Evolutionary conservation across 345 rosid genomes (phyloP).

Genomic region (Sapria himalayana): DNA sequence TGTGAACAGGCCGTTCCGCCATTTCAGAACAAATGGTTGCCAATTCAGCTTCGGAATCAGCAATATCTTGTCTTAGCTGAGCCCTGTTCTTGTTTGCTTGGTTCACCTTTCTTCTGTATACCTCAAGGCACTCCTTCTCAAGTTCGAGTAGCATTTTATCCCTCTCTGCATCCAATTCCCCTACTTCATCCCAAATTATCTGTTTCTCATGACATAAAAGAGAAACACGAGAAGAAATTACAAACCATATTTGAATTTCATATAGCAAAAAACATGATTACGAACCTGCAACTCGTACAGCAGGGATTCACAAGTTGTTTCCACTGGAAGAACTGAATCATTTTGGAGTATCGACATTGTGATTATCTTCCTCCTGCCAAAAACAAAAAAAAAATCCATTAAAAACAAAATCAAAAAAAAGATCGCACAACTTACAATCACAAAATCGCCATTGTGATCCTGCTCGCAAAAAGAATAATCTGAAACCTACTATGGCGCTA

Average conservation of each 20-base stretch:
- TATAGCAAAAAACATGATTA: background rate
- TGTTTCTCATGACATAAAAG: conserved; percentile 9
- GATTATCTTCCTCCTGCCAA: conserved; percentile 12
- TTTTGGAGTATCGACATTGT: conserved; percentile 28
- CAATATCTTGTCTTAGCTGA: conserved; percentile 62
- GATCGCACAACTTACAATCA: no score
- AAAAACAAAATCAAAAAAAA: no score
- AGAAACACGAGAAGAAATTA: background rate
- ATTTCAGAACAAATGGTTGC: conserved; percentile 74
- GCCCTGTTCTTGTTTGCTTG: conserved; percentile 69
- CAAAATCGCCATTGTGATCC: no score
- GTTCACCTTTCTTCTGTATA: conserved; percentile 83
- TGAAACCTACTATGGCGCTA: no score
- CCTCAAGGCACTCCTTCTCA: conserved; percentile 86
- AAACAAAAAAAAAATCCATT: no score
- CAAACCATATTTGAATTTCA: background rate
- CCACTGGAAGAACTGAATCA: conserved; percentile 35
- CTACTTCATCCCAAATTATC: conserved; percentile 98
- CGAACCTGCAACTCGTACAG: conserved; percentile 73
- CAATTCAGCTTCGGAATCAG: conserved; percentile 79
- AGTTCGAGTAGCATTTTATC: conserved; percentile 83
- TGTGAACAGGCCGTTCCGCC: conserved; percentile 82
- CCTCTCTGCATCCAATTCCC: conserved; percentile 65
- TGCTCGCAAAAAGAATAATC: no score
- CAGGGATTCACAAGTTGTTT: conserved; percentile 72